Evolutionary conservation across 2,329 filamentous ascomycete genomes (phyloP).

Genomic region (Exutisphaerella laricina): DNA sequence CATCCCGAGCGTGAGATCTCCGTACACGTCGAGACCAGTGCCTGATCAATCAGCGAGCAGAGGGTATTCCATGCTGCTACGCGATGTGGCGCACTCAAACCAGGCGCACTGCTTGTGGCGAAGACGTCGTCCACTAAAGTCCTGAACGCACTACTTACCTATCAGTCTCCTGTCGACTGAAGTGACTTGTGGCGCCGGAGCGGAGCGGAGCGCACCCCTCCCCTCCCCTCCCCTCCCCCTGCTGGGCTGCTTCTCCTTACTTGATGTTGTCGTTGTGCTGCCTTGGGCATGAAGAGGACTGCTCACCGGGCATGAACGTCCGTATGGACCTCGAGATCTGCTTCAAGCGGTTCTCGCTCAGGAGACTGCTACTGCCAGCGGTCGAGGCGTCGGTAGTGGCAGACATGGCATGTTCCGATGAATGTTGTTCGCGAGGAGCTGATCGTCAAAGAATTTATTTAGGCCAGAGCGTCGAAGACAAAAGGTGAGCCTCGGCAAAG

Average conservation of each 20-base stretch:
- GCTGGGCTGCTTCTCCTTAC: too few species aligned
- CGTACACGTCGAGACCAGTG: conserved; percentile 28
- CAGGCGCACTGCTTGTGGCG: conserved; percentile 14
- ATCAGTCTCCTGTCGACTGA: conserved; percentile 16
- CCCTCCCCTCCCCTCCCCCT: too few species aligned
- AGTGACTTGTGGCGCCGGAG: neutral
- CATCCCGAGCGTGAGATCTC: conserved; percentile 31
- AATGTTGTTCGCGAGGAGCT: neutral
- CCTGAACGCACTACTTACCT: conserved; percentile 23
- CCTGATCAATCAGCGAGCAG: conserved; percentile 41
- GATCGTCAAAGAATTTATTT: neutral
- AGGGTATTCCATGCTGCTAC: conserved; percentile 45
- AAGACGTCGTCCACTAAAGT: conserved; percentile 20
- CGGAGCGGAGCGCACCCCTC: too few species aligned
- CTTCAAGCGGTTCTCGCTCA: conserved; percentile 13
- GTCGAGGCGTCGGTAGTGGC: neutral
- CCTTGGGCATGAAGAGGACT: too few species aligned
- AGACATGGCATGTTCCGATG: conserved; percentile 1
- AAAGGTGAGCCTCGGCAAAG: too few species aligned
- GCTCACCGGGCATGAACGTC: conserved; percentile 11
- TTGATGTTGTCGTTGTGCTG: conserved; percentile 8
- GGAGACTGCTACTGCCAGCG: conserved; percentile 2
- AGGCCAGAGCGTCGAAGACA: too few species aligned
- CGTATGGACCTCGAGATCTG: conserved; percentile 18
- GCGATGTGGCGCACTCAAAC: conserved; percentile 34